A percentile compares a stretch with the other conserved stretches of the same genome.
These are phyloP conservation scores for Flaveria brownii DNA, from an alignment of 129 eudicot genomes.

Conservation along the genomic window DNA sequence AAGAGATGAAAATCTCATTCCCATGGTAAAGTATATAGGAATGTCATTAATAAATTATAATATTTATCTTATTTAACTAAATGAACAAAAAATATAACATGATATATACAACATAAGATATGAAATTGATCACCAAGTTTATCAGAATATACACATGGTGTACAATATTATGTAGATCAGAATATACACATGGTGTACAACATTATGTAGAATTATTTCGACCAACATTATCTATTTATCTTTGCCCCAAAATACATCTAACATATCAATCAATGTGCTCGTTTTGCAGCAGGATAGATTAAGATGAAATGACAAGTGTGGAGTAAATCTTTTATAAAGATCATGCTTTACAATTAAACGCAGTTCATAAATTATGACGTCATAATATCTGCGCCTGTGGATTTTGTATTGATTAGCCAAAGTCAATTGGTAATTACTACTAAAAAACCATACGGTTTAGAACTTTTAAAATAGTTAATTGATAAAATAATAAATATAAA, in stretches of 20 bases:
- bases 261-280: neutral
- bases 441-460: neutral
- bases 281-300: conserved; percentile 11
- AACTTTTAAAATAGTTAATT: too few relatives aligned
- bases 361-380: conserved; percentile 14
- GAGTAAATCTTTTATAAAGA: conserved; percentile 34
- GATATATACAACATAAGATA: too few relatives aligned
- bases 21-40: too few relatives aligned
- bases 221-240: neutral
- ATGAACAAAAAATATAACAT: too few relatives aligned
- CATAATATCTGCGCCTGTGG: conserved; percentile 1
- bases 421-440: neutral
- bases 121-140: too few relatives aligned
- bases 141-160: too few relatives aligned
- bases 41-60: too few relatives aligned
- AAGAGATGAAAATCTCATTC: too few relatives aligned
- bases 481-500: too few relatives aligned
- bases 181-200: too few relatives aligned
- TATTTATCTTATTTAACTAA: too few relatives aligned
- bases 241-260: neutral
- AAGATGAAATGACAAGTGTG: conserved; percentile 31
- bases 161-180: neutral
- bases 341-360: conserved; percentile 13
- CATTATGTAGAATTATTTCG: neutral
- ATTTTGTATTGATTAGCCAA: conserved; percentile 24